A percentile compares a stretch with the other conserved stretches of the same genome.
Conservation (phyloP, 441 rosid species). For the Heliophila coronopifolia region DNA sequence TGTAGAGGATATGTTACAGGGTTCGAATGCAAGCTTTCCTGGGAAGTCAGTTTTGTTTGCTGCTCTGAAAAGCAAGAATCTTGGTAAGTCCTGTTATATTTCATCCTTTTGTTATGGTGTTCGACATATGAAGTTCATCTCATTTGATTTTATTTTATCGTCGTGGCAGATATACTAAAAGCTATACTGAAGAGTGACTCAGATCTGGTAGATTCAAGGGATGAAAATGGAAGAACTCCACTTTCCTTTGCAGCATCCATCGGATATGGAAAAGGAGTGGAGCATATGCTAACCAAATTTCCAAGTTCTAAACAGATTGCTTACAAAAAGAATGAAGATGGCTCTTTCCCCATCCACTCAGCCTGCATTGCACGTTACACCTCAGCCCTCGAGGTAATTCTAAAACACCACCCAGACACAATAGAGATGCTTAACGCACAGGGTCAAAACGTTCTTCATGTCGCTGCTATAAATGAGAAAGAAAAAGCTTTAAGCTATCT, state of each 20-base stretch:
- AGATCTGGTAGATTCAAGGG: constrained; percentile 4
- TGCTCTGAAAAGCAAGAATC: constrained; percentile 3
- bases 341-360: constrained; percentile 17
- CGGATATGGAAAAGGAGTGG: constrained; percentile 3
- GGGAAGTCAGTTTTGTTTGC: constrained; percentile 1
- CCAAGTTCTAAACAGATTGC: neutral
- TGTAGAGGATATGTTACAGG: constrained; percentile 13
- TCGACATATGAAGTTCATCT: too few relatives aligned
- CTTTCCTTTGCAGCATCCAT: constrained; percentile 16
- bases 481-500: constrained; percentile 2
- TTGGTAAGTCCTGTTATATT: constrained; percentile 6
- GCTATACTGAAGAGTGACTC: constrained; percentile 14
- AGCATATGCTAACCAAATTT: constrained; percentile 10
- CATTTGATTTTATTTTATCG: too few relatives aligned
- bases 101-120: constrained; percentile 29
- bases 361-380: neutral
- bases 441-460: constrained; percentile 18
- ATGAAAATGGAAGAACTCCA: constrained; percentile 5
- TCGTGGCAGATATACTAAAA: neutral
- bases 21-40: constrained; percentile 23
- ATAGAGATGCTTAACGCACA: constrained; percentile 14
- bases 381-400: constrained; percentile 1
- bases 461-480: constrained; percentile 10
- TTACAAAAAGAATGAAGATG: constrained; percentile 12
- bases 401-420: constrained; percentile 7